Base-by-base conservation (phyloP, 305 asterid species). In the Rubia occidens region DNA sequence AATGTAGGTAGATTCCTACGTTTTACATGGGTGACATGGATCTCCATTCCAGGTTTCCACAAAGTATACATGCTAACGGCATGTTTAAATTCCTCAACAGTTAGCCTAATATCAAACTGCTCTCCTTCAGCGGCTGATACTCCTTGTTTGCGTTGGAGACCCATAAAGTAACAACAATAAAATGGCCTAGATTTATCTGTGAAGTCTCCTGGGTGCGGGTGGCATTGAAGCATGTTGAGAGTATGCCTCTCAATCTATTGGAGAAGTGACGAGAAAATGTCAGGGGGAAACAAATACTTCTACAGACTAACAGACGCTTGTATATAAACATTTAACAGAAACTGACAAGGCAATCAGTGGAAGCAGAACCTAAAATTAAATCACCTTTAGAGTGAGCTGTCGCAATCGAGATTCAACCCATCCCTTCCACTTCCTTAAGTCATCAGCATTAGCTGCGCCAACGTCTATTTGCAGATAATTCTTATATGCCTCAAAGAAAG, bases 331-430 rank as follows among this genome's bases (percentile, higher is more conserved):
- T 35, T 21, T 56, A 26, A 18, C 6, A 58, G 45, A 14, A 37
- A 49, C 2, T 45, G 20, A 42, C 8, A 40, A 5, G 15, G 9
- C 39, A 13, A 14, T 39, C 67, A 3, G 42, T 24, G 62, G 17
- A 55, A 49, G 24, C 44, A 17, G 35, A 53, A 47, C 66, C 21
- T 7, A 11, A 45, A 64, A 42, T 1, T 21, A 40, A 6, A 10
- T n/a, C 40, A 77, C 81, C 81, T 59, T 70, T 32, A 73, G 24
- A 6, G 72, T 70, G 40, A 77, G 78, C 45, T 69, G 75, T 44
- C 78, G 77, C n/a, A 77, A 35, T 53, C 81, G 78, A 47, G 81
- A 73, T 77, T 73, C 73, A 59, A 77, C 75, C 81, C 78, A 77
- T 8, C 78, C 75, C 60, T 70, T 77, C 81, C 81, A 77, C 4